Base-by-base conservation (phyloP, 2,329 filamentous ascomycete species). In the Raffaelea albimanens region DNA sequence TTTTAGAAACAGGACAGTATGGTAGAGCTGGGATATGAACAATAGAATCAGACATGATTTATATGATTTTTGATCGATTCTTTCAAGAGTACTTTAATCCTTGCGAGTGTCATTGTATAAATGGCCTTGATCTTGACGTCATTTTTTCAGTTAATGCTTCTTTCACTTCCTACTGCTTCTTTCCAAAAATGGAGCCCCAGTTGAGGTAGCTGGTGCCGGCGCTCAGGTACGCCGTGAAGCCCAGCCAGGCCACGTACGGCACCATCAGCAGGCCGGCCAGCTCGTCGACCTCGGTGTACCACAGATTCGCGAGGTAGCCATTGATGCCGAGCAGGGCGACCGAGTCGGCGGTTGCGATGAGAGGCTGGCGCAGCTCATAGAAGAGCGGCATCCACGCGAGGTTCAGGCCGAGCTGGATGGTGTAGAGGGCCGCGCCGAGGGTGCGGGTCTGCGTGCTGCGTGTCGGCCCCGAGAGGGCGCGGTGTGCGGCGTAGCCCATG, bases 301-400 rank as follows among this genome's bases (percentile, higher is more conserved):
- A 96, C 49, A 85, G 67, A 58, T 84, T 85, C 14, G 85, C 75
- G 44, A 96, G 66, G 57, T 88, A 90, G 7, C 74, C 77, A 43
- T 87, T 85, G 25, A 83, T 69, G 9, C 84, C 87, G 1, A 83
- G 71, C 9, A 96, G 71, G 0, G 82, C 74, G 23, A 86, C 66
- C 44, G 95, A 83, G 61, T 96, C 87, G 23, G 75, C 74, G 7
- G 87, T 80, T 3, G 90, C 89, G 59, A 80, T 78, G 45, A 83
- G 72, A 1, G 89, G 88, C 16, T 79, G 78, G 54, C 83, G 82
- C 44, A 83, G 61, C n/a, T 78, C 75, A 61, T 95, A 96, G 75
- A 96, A 96, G 11, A 96, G 75, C 13, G 91, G 91, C 78, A 89
- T 96, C 87, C 87, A 97, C 46, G 83, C 65, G 25, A 95, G 71